Evolutionary conservation across 495 filamentous ascomycete genomes (phyloP).

Genomic region (Xylaria flabelliformis): DNA sequence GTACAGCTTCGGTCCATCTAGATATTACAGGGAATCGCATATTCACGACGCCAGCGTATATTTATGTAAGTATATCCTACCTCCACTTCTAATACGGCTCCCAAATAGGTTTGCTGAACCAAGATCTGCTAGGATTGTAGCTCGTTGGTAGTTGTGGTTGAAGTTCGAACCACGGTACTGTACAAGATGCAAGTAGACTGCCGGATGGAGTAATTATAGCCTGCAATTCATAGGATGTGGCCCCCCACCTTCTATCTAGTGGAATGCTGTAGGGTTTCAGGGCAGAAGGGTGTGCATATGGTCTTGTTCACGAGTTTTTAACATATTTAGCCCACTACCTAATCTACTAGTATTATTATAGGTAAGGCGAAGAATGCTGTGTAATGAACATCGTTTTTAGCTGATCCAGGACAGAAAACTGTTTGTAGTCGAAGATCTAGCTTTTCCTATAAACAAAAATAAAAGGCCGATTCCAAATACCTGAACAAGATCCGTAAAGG

Average conservation of each 20-base stretch:
- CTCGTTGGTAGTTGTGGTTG: neutral
- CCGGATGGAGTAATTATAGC: constrained; percentile 25
- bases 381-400: constrained; percentile 4
- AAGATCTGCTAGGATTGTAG: constrained; percentile 4
- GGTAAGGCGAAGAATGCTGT: neutral
- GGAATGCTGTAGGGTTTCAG: constrained; percentile 28
- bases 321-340: constrained; percentile 19
- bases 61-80: neutral
- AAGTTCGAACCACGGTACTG: neutral
- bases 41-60: neutral
- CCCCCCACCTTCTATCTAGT: constrained; percentile 17
- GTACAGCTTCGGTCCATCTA: too few species aligned
- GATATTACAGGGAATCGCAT: too few species aligned
- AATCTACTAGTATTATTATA: neutral
- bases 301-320: constrained; percentile 26
- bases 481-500: neutral
- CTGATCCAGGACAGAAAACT: neutral
- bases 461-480: neutral
- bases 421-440: neutral
- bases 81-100: neutral
- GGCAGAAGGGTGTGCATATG: constrained; percentile 24
- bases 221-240: constrained; percentile 15
- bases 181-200: constrained; percentile 8
- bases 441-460: neutral
- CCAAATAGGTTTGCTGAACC: neutral